Conservation (phyloP, 2,329 filamentous ascomycete genomes). For the Immersiporthe knoxdaviesiana region DNA sequence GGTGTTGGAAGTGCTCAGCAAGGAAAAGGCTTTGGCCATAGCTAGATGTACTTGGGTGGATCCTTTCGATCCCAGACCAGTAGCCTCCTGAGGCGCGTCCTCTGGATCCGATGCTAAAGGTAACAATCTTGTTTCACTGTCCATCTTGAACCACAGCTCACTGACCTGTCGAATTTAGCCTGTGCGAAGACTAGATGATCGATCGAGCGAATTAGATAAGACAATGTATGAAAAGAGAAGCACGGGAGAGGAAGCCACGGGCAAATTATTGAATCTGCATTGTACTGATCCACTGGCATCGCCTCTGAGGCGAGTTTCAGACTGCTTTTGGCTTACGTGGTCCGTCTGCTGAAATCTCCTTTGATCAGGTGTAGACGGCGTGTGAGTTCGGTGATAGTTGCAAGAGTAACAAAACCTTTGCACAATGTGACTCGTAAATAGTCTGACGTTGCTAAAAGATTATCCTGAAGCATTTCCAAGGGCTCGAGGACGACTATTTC, state of each 20-base stretch:
- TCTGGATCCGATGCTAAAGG: background rate
- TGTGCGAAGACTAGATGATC: background rate
- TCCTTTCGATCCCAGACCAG: background rate
- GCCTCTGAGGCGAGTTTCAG: background rate
- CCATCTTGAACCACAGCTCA: conserved; percentile 1
- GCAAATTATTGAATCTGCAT: background rate
- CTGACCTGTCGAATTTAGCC: background rate
- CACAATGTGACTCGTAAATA: background rate
- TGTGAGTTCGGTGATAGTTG: background rate
- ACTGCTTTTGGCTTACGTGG: background rate
- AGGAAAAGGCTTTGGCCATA: background rate
- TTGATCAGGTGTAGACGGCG: background rate
- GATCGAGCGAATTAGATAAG: background rate
- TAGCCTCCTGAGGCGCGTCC: background rate
- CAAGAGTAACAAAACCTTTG: background rate
- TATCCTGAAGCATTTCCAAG: background rate
- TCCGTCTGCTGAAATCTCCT: background rate
- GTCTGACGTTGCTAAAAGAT: too few relatives aligned
- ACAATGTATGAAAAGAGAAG: background rate
- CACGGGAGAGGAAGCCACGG: background rate
- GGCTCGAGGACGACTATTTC: background rate
- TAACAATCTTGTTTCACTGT: conserved; percentile 1
- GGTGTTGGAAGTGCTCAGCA: conserved; percentile 14
- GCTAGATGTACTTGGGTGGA: conserved; percentile 9
- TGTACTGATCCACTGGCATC: background rate